Conservation (phyloP, 345 rosid genomes). For the Odontarrhena argentea region DNA sequence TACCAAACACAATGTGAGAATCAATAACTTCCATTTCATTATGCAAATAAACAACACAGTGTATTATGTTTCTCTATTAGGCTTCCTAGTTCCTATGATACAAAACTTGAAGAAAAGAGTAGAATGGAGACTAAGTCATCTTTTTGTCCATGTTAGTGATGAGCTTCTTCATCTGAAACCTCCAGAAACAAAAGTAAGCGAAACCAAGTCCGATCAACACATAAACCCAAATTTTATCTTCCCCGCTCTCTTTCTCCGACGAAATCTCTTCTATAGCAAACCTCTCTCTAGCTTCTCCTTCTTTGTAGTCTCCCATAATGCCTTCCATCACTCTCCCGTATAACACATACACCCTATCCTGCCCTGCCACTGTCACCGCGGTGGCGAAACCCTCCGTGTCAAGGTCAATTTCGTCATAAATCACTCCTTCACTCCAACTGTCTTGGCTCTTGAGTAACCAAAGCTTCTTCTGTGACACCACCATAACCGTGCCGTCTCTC, state of each 20-base stretch:
- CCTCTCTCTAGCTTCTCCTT: slow-evolving; percentile 47
- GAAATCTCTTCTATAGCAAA: slow-evolving; percentile 58
- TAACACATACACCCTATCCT: slow-evolving; percentile 70
- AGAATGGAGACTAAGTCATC: slow-evolving; percentile 28
- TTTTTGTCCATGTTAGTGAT: slow-evolving; percentile 61
- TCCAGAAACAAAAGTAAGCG: slow-evolving; percentile 75
- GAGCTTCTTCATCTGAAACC: slow-evolving; percentile 75
- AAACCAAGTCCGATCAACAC: slow-evolving; percentile 72
- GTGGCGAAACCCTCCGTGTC: slow-evolving; percentile 61
- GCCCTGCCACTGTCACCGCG: slow-evolving; percentile 59
- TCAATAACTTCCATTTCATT: slow-evolving; percentile 18
- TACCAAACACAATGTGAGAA: slow-evolving; percentile 14
- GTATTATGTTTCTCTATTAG: slow-evolving; percentile 5
- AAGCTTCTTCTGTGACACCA: slow-evolving; percentile 56
- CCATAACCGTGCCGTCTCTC: slow-evolving; percentile 65
- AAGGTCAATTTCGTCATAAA: slow-evolving; percentile 67
- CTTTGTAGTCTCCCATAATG: slow-evolving; percentile 38
- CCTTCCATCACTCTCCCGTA: slow-evolving; percentile 70
- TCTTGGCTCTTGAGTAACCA: slow-evolving; percentile 78
- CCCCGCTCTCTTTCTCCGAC: slow-evolving; percentile 58
- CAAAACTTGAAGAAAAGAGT: neutral
- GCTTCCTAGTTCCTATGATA: slow-evolving; percentile 16
- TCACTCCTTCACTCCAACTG: slow-evolving; percentile 74
- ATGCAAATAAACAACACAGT: slow-evolving; percentile 6
- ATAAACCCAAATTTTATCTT: slow-evolving; percentile 63